Conservation (phyloP, 257 asterid species). For the Lavandula angustifolia region DNA sequence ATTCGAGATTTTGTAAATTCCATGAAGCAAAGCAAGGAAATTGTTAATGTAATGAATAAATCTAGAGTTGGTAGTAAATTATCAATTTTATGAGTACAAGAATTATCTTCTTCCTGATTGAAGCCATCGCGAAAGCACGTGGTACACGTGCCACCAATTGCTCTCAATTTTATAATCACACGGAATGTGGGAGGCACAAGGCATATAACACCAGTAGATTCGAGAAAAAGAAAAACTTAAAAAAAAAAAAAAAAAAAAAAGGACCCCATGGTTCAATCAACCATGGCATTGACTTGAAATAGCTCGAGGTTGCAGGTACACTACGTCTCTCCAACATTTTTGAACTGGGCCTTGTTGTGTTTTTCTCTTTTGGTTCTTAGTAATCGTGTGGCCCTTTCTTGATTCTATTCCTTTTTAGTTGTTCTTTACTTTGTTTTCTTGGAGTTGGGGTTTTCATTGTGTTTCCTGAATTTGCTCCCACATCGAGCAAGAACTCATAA, state of each 20-base stretch:
- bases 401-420: neutral
- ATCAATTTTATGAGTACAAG: too few relatives aligned
- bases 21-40: too few relatives aligned
- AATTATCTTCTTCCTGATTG: neutral
- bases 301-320: conserved; percentile 26
- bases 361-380: neutral
- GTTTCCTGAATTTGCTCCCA: conserved; percentile 30
- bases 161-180: neutral
- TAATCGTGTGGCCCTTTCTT: neutral
- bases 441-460: neutral
- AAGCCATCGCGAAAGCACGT: conserved; percentile 16
- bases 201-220: conserved; percentile 30
- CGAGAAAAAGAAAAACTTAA: neutral
- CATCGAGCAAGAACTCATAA: conserved; percentile 5
- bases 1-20: too few relatives aligned
- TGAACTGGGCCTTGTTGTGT: too few relatives aligned
- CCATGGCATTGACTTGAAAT: conserved; percentile 33
- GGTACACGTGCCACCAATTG: conserved; percentile 11
- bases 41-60: too few relatives aligned
- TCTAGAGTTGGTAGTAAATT: too few relatives aligned
- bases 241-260: neutral
- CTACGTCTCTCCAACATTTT: conserved; percentile 28
- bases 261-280: conserved; percentile 25
- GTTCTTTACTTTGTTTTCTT: neutral
- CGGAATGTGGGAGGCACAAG: conserved; percentile 38